A percentile compares a stretch with the other conserved stretches of the same genome.
Conservation (phyloP, 2,329 filamentous ascomycete genomes). For the Cladosporium sp. region DNA sequence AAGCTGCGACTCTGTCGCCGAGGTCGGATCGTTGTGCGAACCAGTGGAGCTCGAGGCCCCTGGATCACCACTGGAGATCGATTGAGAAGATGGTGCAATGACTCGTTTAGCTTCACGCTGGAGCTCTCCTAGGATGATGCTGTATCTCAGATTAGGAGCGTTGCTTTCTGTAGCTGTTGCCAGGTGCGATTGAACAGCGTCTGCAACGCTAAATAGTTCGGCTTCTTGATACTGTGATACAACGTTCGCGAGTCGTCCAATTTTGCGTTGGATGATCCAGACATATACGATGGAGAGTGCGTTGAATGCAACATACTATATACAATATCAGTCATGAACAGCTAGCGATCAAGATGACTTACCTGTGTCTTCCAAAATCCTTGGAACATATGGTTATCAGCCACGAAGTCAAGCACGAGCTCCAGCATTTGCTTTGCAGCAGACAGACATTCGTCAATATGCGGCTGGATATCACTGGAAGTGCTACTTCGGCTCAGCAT, state of each 20-base stretch:
- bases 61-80: constrained; percentile 1
- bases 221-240: constrained; percentile 17
- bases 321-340: not conserved
- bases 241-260: constrained; percentile 18
- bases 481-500: constrained; percentile 36
- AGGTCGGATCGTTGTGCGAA: constrained; percentile 2
- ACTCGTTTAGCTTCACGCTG: constrained; percentile 38
- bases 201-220: constrained; percentile 40
- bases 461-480: constrained; percentile 27
- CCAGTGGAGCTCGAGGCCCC: constrained; percentile 11
- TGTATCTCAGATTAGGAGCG: constrained; percentile 47
- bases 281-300: constrained; percentile 53
- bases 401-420: constrained; percentile 40
- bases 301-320: constrained; percentile 52
- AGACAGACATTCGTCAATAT: constrained; percentile 44
- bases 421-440: constrained; percentile 46
- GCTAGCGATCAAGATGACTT: not conserved
- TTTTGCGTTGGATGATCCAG: constrained; percentile 46
- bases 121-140: constrained; percentile 51
- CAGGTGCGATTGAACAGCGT: constrained; percentile 47
- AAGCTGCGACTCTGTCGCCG: not conserved
- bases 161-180: constrained; percentile 35
- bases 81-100: constrained; percentile 14
- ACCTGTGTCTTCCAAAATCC: constrained; percentile 47
- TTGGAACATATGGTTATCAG: constrained; percentile 40